Evolutionary conservation across 2,329 filamentous ascomycete species (phyloP).

Genomic region (Fusarium temperatum): DNA sequence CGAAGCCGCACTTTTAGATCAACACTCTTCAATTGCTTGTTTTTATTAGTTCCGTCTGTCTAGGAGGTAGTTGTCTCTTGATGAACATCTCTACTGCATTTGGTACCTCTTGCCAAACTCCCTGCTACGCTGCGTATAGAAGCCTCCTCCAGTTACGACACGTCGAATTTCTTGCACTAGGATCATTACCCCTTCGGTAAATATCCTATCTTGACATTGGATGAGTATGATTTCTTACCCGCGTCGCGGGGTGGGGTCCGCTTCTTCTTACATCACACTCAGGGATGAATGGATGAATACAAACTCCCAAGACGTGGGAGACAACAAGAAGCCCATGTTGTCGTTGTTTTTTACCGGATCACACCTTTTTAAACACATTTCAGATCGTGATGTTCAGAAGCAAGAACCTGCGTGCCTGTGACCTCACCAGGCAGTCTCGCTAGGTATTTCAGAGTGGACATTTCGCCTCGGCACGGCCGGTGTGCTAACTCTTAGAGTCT

Average conservation of each 20-base stretch:
- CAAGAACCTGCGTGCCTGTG: background rate
- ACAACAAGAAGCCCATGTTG: background rate
- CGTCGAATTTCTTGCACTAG: slow-evolving; percentile 10
- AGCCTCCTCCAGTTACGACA: slow-evolving; percentile 10
- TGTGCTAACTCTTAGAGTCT: background rate
- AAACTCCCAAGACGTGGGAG: background rate
- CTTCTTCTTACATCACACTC: slow-evolving; percentile 29
- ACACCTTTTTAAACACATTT: background rate
- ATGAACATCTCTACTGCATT: slow-evolving; percentile 5
- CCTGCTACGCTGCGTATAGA: background rate
- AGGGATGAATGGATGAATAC: slow-evolving; percentile 17
- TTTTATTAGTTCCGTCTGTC: background rate
- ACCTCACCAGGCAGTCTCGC: slow-evolving; percentile 1
- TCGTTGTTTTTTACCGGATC: slow-evolving; percentile 20
- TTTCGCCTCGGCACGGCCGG: slow-evolving; percentile 25
- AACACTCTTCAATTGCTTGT: background rate
- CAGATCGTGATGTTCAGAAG: slow-evolving; percentile 1
- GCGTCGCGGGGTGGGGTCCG: slow-evolving; percentile 9
- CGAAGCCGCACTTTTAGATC: background rate
- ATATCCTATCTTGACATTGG: slow-evolving; percentile 26
- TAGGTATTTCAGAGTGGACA: background rate
- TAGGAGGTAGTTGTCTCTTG: background rate
- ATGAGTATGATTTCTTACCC: slow-evolving; percentile 16
- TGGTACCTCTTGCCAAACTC: background rate
- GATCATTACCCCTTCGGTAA: slow-evolving; percentile 30